Percentiles rank a stretch among this genome's conserved stretches.
Conservation (phyloP, 257 asterid species). For the Nyctanthes arbortristis region DNA sequence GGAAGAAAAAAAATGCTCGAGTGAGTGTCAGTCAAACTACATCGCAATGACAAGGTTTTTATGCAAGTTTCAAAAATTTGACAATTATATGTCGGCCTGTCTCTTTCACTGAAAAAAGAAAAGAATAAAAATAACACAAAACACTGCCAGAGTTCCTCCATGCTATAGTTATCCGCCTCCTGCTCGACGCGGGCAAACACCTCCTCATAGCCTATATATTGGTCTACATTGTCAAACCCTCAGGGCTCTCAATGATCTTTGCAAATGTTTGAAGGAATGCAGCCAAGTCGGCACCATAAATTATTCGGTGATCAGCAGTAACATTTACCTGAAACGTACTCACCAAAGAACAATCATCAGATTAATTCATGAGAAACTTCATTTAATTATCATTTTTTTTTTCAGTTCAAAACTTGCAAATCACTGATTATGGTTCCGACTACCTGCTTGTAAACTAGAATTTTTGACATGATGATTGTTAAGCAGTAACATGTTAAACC, state of each 20-base stretch:
- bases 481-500: neutral
- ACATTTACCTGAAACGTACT: conserved; percentile 60
- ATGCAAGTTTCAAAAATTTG: neutral
- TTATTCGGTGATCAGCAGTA: conserved; percentile 81
- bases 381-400: too few relatives aligned
- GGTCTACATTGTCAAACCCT: conserved; percentile 74
- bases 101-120: neutral
- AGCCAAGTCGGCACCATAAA: conserved; percentile 88
- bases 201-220: conserved; percentile 11
- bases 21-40: neutral
- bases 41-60: conserved; percentile 1
- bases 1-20: neutral
- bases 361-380: neutral
- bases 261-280: conserved; percentile 76
- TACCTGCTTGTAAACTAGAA: neutral
- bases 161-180: conserved; percentile 14
- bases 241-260: conserved; percentile 71
- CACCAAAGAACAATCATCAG: neutral
- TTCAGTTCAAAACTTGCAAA: neutral
- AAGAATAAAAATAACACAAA: conserved; percentile 23
- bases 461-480: too few relatives aligned
- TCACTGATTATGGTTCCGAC: neutral
- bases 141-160: conserved; percentile 16
- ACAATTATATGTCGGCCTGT: neutral
- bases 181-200: conserved; percentile 13